phyloP scores from a whole-genome alignment of 192 early-diverging fungal genomes.

The Pilaira anomala region DNA sequence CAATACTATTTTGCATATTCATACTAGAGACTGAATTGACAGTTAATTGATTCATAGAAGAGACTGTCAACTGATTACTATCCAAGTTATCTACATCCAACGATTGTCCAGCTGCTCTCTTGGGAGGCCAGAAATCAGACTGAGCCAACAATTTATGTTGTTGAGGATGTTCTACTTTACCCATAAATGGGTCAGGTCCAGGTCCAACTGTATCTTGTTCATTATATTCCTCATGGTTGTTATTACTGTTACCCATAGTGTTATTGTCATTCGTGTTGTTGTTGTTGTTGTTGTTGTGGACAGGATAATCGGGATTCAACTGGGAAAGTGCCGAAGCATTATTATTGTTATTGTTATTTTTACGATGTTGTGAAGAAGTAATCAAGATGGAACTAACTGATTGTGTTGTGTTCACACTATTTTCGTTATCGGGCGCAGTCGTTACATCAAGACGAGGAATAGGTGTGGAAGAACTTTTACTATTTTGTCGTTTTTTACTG shows the following conservation, averaged over 20 bases:
- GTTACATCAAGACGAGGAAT: neutral
- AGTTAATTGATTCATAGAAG: constrained; percentile 35
- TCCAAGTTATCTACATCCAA: constrained; percentile 16
- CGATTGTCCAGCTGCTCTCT: neutral
- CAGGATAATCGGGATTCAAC: constrained; percentile 31
- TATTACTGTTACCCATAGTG: too few species aligned
- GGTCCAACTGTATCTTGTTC: neutral
- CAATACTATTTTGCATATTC: constrained; percentile 14
- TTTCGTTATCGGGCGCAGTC: constrained; percentile 29
- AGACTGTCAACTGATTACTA: constrained; percentile 36
- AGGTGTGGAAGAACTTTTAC: neutral
- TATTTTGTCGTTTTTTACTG: neutral
- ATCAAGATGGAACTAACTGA: constrained; percentile 40
- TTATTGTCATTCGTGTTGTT: neutral
- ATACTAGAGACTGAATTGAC: constrained; percentile 30
- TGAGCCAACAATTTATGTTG: constrained; percentile 26
- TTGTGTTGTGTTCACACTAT: constrained; percentile 33
- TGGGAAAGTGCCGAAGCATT: constrained; percentile 10
- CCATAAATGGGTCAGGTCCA: constrained; percentile 17
- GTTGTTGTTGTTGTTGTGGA: neutral
- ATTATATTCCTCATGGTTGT: neutral
- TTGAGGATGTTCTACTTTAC: constrained; percentile 25
- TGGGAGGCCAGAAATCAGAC: constrained; percentile 27
- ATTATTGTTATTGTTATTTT: neutral
- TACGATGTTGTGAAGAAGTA: constrained; percentile 18